Evolutionary conservation across 1,139 yeast species (phyloP).

Genomic region (Pichia sp.): DNA sequence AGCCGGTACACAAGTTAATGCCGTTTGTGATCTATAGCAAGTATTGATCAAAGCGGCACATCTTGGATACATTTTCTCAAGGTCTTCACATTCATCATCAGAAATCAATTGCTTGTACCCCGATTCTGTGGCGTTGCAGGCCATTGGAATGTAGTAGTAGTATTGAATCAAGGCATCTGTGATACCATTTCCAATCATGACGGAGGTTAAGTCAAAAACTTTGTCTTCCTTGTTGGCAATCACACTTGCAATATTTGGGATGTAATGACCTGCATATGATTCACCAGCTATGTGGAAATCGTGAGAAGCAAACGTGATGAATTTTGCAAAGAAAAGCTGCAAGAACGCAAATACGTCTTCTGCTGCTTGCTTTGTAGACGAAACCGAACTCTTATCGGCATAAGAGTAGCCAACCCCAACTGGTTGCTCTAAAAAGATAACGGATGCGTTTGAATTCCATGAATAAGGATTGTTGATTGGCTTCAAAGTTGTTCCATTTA

Average conservation of each 20-base stretch:
- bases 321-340: slow-evolving; percentile 71
- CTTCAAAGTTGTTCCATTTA: slow-evolving; percentile 53
- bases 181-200: slow-evolving; percentile 79
- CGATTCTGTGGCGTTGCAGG: slow-evolving; percentile 43
- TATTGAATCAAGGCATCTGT: slow-evolving; percentile 73
- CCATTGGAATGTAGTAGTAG: slow-evolving; percentile 74
- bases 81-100: slow-evolving; percentile 56
- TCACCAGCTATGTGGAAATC: slow-evolving; percentile 84
- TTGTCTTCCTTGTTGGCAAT: slow-evolving; percentile 63
- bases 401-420: slow-evolving; percentile 92
- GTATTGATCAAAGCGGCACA: slow-evolving; percentile 49
- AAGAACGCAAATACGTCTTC: slow-evolving; percentile 75
- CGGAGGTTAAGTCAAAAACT: slow-evolving; percentile 63
- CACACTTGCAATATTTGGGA: slow-evolving; percentile 75
- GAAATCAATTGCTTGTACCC: slow-evolving; percentile 66
- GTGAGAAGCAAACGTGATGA: slow-evolving; percentile 55
- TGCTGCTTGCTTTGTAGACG: slow-evolving; percentile 67
- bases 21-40: slow-evolving; percentile 50
- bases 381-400: slow-evolving; percentile 41
- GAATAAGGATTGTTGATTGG: slow-evolving; percentile 75
- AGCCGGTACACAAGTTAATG: slow-evolving; percentile 54
- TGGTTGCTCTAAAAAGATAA: slow-evolving; percentile 91
- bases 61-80: slow-evolving; percentile 51
- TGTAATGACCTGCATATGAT: slow-evolving; percentile 84
- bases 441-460: slow-evolving; percentile 88